Conservation (phyloP, 78 protist genomes). For the Dictyostelium brefeldianum region DNA sequence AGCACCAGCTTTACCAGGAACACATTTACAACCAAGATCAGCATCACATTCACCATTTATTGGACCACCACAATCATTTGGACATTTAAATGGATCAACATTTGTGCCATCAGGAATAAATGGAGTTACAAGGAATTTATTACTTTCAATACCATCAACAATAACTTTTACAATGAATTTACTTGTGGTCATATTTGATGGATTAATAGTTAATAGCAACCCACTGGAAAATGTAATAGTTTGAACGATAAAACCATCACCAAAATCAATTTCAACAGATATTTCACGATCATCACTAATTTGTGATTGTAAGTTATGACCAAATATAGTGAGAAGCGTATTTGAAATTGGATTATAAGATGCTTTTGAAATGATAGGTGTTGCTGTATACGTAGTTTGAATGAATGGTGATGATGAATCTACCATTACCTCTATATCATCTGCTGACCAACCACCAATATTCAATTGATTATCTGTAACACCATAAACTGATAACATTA, state of each 20-base stretch:
- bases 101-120: conserved; percentile 1
- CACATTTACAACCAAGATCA: conserved; percentile 2
- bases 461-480: not conserved
- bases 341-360: not conserved
- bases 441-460: conserved; percentile 2
- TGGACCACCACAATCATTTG: conserved; percentile 29
- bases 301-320: not conserved
- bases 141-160: not conserved
- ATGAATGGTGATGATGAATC: not conserved
- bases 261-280: not conserved
- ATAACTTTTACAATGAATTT: conserved; percentile 4
- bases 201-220: not conserved
- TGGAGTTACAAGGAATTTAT: not conserved
- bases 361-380: conserved; percentile 8
- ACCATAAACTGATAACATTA: conserved; percentile 1
- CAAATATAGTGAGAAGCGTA: not conserved
- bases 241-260: not conserved
- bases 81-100: not conserved
- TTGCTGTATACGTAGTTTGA: conserved; percentile 4
- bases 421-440: not conserved
- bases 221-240: not conserved
- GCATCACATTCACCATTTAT: conserved; percentile 7
- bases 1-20: not conserved
- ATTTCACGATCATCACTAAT: not conserved
- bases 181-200: not conserved